Conservation (phyloP, 2,329 filamentous ascomycete genomes). For the Paracamarosporium sp. region DNA sequence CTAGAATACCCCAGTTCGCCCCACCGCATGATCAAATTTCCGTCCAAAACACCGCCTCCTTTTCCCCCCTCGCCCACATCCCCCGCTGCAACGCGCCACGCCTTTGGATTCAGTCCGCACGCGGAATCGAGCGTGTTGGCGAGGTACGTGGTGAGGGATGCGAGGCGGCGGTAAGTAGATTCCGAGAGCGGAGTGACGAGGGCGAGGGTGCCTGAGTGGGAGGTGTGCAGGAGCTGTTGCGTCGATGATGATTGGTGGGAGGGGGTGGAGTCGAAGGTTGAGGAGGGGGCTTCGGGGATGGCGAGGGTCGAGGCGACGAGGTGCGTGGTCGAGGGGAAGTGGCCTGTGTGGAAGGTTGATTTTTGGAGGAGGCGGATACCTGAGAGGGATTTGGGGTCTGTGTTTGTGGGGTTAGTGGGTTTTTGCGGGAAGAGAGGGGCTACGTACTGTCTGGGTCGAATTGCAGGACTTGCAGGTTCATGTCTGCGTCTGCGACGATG, state of each 20-base stretch:
- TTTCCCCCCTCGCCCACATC: conserved; percentile 45
- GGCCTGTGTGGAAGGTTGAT: conserved; percentile 85
- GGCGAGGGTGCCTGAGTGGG: conserved; percentile 74
- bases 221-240: conserved; percentile 41
- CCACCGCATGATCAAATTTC: conserved; percentile 76
- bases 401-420: too few relatives aligned
- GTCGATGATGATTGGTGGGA: conserved; percentile 17
- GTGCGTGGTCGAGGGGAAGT: conserved; percentile 75
- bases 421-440: background rate
- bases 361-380: conserved; percentile 87
- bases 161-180: conserved; percentile 80
- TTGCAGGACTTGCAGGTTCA: conserved; percentile 86
- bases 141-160: conserved; percentile 81
- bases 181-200: conserved; percentile 81
- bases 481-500: conserved; percentile 81
- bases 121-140: conserved; percentile 76
- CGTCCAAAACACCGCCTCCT: conserved; percentile 71
- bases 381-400: conserved; percentile 91
- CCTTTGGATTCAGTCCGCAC: conserved; percentile 83
- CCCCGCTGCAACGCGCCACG: conserved; percentile 66
- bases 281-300: conserved; percentile 45
- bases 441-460: conserved; percentile 91
- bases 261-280: conserved; percentile 21
- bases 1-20: conserved; percentile 75
- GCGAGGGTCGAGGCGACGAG: conserved; percentile 74